These are phyloP conservation scores for Trichoderma atroviride DNA, from an alignment of 2,329 filamentous ascomycete genomes.

Conservation along the genomic window DNA sequence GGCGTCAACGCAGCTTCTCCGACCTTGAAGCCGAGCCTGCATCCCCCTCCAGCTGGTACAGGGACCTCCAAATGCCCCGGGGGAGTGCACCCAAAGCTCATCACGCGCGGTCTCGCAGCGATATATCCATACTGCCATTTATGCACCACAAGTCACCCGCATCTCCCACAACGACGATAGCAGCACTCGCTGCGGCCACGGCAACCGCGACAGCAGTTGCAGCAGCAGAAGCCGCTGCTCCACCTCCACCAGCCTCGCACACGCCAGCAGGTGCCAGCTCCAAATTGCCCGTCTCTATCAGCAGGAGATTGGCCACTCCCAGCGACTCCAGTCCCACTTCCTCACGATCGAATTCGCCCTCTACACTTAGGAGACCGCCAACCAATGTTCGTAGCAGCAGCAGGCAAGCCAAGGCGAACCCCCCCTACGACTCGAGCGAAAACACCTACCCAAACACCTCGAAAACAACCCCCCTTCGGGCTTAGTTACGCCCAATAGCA, in stretches of 20 bases:
- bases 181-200: slow-evolving; percentile 11
- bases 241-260: slow-evolving; percentile 32
- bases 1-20: slow-evolving; percentile 58
- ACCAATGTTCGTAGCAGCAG: slow-evolving; percentile 38
- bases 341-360: slow-evolving; percentile 60
- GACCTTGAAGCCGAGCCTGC: slow-evolving; percentile 60
- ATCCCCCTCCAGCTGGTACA: slow-evolving; percentile 70
- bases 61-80: slow-evolving; percentile 38
- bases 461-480: slow-evolving; percentile 47
- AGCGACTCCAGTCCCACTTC: slow-evolving; percentile 52
- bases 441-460: slow-evolving; percentile 43
- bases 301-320: slow-evolving; percentile 46
- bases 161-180: neutral
- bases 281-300: slow-evolving; percentile 51
- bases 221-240: slow-evolving; percentile 10
- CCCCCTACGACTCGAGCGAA: slow-evolving; percentile 46
- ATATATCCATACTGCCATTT: slow-evolving; percentile 45
- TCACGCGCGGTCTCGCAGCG: slow-evolving; percentile 61
- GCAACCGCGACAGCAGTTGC: slow-evolving; percentile 9
- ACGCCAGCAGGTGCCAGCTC: slow-evolving; percentile 40
- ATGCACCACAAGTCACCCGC: slow-evolving; percentile 39
- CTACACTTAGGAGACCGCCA: slow-evolving; percentile 47
- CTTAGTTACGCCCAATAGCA: slow-evolving; percentile 53
- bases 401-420: slow-evolving; percentile 43
- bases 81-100: slow-evolving; percentile 39